A percentile compares a stretch with the other conserved stretches of the same genome.
Conservation (phyloP, 192 early-diverging fungal species). For the Linnemannia elongata region DNA sequence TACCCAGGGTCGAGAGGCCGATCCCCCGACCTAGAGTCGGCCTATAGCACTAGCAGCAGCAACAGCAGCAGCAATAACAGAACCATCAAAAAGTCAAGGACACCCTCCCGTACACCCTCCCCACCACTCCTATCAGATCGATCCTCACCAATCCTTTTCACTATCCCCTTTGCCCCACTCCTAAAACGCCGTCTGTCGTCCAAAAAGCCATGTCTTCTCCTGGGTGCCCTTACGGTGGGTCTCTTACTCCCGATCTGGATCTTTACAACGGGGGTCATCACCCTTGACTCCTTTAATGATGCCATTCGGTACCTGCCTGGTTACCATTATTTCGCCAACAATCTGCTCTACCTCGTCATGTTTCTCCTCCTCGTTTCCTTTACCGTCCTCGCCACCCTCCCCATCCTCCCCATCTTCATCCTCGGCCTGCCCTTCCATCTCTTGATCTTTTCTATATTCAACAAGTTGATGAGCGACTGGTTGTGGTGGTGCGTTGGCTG, state of each 20-base stretch:
- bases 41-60: conserved; percentile 14
- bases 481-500: conserved; percentile 40
- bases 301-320: conserved; percentile 49
- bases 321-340: conserved; percentile 50
- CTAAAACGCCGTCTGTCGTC: conserved; percentile 9
- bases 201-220: conserved; percentile 26
- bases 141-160: background rate
- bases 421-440: conserved; percentile 50
- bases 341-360: conserved; percentile 55
- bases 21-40: conserved; percentile 28
- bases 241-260: conserved; percentile 41
- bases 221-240: conserved; percentile 6
- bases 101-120: conserved; percentile 32
- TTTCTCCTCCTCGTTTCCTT: conserved; percentile 48
- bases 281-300: conserved; percentile 50
- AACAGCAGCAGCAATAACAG: background rate
- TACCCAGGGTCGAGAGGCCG: background rate
- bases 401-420: conserved; percentile 28
- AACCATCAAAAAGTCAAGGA: conserved; percentile 20
- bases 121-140: conserved; percentile 25
- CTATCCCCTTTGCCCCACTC: conserved; percentile 1
- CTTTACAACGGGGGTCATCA: conserved; percentile 42
- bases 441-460: conserved; percentile 55
- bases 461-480: conserved; percentile 44
- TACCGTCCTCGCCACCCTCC: conserved; percentile 28